A percentile compares a stretch with the other conserved stretches of the same genome.
phyloP scores from a whole-genome alignment of 2,329 filamentous ascomycete genomes.

The Fusarium avenaceum region DNA sequence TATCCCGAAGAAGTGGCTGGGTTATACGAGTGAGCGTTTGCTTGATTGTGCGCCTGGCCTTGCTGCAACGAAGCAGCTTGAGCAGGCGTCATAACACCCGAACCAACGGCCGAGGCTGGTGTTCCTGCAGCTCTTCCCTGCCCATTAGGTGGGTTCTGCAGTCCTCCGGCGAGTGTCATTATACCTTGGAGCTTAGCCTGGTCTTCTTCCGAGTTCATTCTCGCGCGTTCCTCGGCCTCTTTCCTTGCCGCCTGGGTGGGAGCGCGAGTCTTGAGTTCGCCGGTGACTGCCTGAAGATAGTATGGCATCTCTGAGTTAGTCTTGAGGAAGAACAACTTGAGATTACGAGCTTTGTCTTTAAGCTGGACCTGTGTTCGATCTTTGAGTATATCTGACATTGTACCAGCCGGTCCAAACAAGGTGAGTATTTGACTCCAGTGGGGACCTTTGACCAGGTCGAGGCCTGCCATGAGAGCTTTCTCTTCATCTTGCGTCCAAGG shows the following conservation, averaged over 20 bases:
- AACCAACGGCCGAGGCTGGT: conserved; percentile 46
- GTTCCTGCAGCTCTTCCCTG: conserved; percentile 48
- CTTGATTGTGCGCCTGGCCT: conserved; percentile 33
- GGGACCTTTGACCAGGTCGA: conserved; percentile 89
- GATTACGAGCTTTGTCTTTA: conserved; percentile 90
- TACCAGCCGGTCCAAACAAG: conserved; percentile 84
- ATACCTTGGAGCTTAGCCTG: conserved; percentile 72
- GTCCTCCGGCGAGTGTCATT: conserved; percentile 66
- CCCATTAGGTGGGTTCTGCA: conserved; percentile 60
- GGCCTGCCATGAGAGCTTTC: conserved; percentile 87
- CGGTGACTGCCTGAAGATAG: conserved; percentile 88
- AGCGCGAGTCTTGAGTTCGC: conserved; percentile 87
- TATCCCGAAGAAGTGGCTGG: conserved; percentile 45
- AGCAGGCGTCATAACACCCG: conserved; percentile 53
- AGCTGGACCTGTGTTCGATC: conserved; percentile 92
- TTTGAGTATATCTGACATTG: conserved; percentile 84
- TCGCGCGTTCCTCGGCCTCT: conserved; percentile 74
- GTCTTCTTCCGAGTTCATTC: conserved; percentile 70
- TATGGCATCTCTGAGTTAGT: conserved; percentile 91
- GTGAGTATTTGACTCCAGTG: conserved; percentile 94
- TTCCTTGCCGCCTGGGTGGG: conserved; percentile 79
- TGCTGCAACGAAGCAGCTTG: conserved; percentile 49
- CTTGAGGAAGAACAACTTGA: conserved; percentile 93
- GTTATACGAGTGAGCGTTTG: conserved; percentile 33
- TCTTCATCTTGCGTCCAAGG: conserved; percentile 93